Base-by-base conservation (phyloP, 345 rosid species). In the Euphorbia peplus region DNA sequence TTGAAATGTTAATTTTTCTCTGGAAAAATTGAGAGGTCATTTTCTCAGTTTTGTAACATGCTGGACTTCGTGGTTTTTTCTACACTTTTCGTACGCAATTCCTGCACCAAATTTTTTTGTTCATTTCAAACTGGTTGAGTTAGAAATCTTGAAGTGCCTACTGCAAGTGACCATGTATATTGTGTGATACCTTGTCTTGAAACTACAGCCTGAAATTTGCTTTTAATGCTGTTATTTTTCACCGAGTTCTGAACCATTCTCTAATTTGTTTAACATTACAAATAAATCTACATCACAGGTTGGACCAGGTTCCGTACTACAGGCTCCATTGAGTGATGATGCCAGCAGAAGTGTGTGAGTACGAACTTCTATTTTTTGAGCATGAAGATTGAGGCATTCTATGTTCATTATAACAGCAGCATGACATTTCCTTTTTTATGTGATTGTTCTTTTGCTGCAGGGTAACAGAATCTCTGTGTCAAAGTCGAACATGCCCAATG, bases 291-390 rank as follows among this genome's bases (percentile, higher is more conserved):
- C 53, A n/a, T 79, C 47, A 63, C 82, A 93, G 97, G 92, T 93
- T 69, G 98, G 98, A 52, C 88, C 86, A 67, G 96, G 98, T 65
- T 86, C 98, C 21, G 57, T 89, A 70, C 82, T 93, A 77, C 96
- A 89, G 82, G 96, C 96, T 62, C 98, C 98, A 42, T 75, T 88
- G 74, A 88, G 83, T 78, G 88, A 81, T 77, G 84, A 89, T 58
- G 79, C 82, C 47, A 83, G 91, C 79, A 85, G 92, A 85, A 86
- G 76, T 64, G 82, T 87, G 98, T 93, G 90, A 90, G 98, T 88
- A 75, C 62, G 73, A 83, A 79, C 68, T 71, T 68, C 64, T 69
- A 9, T 77, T 63, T 54, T 32, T 58, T 32, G 16, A 29, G 28
- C 22, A 50, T 59, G 12, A 54, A 54, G 48, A 50, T 48, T 59